Percentiles rank a stretch among this genome's conserved stretches.
These are phyloP conservation scores for Fusarium sp. DNA, from an alignment of 2,329 filamentous ascomycete genomes.

Conservation along the genomic window DNA sequence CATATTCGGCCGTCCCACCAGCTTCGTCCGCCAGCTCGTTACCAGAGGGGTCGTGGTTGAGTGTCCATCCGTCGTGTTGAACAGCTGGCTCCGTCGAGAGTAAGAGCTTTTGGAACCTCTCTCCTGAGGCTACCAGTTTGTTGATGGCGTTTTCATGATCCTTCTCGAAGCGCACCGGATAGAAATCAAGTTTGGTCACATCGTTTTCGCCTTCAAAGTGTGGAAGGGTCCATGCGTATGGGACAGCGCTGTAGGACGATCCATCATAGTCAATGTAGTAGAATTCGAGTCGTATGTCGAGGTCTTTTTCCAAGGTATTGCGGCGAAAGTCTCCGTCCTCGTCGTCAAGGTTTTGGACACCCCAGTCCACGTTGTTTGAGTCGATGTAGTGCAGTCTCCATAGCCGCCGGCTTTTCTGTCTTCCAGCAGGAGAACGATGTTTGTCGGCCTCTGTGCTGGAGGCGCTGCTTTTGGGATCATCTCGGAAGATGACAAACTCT, in stretches of 20 bases:
- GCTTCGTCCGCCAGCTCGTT: background rate
- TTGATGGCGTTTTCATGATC: background rate
- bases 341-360: background rate
- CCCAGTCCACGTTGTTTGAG: background rate
- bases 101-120: background rate
- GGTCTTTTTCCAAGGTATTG: too few species aligned
- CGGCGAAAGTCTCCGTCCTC: background rate
- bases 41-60: background rate
- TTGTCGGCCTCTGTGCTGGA: background rate
- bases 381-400: background rate
- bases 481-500: background rate
- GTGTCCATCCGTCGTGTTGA: background rate
- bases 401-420: too few species aligned
- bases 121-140: background rate
- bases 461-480: background rate
- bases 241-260: too few species aligned
- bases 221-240: too few species aligned
- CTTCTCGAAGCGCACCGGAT: background rate
- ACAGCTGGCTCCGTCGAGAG: background rate
- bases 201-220: background rate
- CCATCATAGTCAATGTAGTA: conserved; percentile 1
- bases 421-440: background rate
- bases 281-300: too few species aligned
- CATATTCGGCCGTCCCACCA: background rate
- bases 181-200: background rate